Evolutionary conservation across 169 alveolate genomes (phyloP), one percentile per base, ranked within the genome.

Genomic region (Eimeria maxima): DNA sequence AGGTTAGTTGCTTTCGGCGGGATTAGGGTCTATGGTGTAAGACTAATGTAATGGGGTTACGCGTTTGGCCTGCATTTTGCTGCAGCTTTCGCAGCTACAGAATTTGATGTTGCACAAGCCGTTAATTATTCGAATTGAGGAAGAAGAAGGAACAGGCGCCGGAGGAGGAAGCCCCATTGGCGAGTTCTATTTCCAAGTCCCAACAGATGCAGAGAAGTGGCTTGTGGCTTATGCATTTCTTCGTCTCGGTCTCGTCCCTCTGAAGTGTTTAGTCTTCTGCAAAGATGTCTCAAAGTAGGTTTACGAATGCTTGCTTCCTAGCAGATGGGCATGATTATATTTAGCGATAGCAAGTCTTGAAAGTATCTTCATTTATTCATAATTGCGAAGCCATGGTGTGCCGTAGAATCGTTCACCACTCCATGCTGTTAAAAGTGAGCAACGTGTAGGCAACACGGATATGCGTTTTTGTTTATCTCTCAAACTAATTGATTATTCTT

Each of bases 161-260:
- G 83, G 83, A 7, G 95, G 74, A 27, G 73, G 73, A 0, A 73
- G 69, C 44, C 38, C 71, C 55, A 47, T 50, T 33, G 92, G 95
- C 76, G 96, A 96, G 96, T 96, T 91, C 45, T 96, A 95, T 88
- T 78, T 96, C 24, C 88, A 81, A 10, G 71, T 81, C 2, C 90
- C 92, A 18, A 76, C 71, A 18, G 86, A 86, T 20, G 81, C 83
- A 20, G 97, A 96, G 81, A 89, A 91, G 20, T 95, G 89, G 94
- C 69, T 96, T 27, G 95, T 95, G 44, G 92, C 96, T 33, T 96
- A 96, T 71, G 96, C 96, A 8, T 67, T 95, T 42, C 78, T 96
- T 20, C 94, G 84, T 33, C 95, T 96, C 74, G 83, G 90, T 24
- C 95, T 96, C 6, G 84, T 96, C 83, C 96, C 95, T 22, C 86